Evolutionary conservation across 352 stramenopile species (phyloP).

Genomic region (Elongisporangium anandrum): DNA sequence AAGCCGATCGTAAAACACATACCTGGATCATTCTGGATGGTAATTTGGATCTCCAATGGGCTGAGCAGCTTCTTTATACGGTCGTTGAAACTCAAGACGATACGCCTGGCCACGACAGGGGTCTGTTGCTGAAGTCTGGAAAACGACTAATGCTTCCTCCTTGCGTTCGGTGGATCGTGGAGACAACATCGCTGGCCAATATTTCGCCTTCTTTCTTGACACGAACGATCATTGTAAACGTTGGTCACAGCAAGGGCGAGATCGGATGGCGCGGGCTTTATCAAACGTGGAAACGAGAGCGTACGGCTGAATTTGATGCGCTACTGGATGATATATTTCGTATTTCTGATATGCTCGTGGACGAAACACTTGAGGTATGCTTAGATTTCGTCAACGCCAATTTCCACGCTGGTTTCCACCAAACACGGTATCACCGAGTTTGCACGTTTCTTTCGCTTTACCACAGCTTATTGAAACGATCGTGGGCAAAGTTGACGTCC

Average conservation of each 20-base stretch:
- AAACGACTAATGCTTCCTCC: constrained; percentile 32
- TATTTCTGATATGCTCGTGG: constrained; percentile 33
- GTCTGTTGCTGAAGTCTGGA: constrained; percentile 26
- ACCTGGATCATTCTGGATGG: constrained; percentile 74
- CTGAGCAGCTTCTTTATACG: constrained; percentile 38
- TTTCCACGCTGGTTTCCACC: constrained; percentile 24
- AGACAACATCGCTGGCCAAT: constrained; percentile 40
- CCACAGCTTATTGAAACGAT: constrained; percentile 42
- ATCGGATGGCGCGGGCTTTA: constrained; percentile 26
- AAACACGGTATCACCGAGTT: constrained; percentile 11
- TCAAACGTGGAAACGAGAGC: constrained; percentile 33
- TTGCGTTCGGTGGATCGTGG: constrained; percentile 43
- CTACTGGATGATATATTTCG: constrained; percentile 30
- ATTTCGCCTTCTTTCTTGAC: constrained; percentile 52
- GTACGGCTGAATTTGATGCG: constrained; percentile 19
- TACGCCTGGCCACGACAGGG: constrained; percentile 9
- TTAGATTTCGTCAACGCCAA: constrained; percentile 37
- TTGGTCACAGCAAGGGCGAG: constrained; percentile 6
- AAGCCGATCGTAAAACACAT: constrained; percentile 10
- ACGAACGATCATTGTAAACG: constrained; percentile 36
- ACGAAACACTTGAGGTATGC: constrained; percentile 33
- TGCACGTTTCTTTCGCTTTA: constrained; percentile 40
- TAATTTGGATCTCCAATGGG: constrained; percentile 40
- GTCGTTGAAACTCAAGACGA: constrained; percentile 16
- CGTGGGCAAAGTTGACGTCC: constrained; percentile 42